These are phyloP conservation scores for Elsinoe arachidis DNA, from an alignment of 2,329 filamentous ascomycete genomes.

Conservation along the genomic window DNA sequence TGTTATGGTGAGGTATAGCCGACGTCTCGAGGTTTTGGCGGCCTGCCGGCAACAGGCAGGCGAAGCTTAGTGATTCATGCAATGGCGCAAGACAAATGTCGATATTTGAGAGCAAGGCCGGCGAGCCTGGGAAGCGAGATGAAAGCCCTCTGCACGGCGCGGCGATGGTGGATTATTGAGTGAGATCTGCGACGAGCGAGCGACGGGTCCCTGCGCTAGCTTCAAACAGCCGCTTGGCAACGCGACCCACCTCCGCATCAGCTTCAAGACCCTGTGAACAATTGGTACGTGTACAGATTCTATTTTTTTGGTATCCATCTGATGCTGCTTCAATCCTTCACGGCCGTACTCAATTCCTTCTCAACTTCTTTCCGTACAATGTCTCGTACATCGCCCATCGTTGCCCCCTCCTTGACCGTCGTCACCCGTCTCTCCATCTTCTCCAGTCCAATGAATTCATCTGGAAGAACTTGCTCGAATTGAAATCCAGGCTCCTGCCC, in stretches of 20 bases:
- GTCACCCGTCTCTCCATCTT: slow-evolving; percentile 66
- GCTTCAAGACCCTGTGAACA: too few species aligned
- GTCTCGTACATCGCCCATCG: slow-evolving; percentile 66
- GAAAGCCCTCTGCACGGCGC: not conserved
- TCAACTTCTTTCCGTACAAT: slow-evolving; percentile 68
- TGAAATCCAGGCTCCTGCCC: slow-evolving; percentile 62
- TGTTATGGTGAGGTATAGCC: too few species aligned
- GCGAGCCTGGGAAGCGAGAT: not conserved
- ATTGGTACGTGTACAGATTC: too few species aligned
- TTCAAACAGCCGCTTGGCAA: not conserved
- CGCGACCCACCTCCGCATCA: too few species aligned
- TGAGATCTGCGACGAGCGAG: not conserved
- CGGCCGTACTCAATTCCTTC: slow-evolving; percentile 19
- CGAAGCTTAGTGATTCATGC: not conserved
- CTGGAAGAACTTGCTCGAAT: slow-evolving; percentile 69
- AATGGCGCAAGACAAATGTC: not conserved
- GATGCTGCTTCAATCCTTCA: not conserved
- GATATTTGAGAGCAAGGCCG: not conserved
- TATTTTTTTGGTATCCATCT: not conserved
- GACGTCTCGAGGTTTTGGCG: too few species aligned
- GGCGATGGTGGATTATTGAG: not conserved
- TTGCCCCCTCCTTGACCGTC: slow-evolving; percentile 52
- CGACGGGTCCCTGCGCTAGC: slow-evolving; percentile 1
- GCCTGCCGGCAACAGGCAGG: not conserved
- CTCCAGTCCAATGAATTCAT: slow-evolving; percentile 73